phyloP scores from a whole-genome alignment of 2,329 filamentous ascomycete species.

The Nemania diffusa region DNA sequence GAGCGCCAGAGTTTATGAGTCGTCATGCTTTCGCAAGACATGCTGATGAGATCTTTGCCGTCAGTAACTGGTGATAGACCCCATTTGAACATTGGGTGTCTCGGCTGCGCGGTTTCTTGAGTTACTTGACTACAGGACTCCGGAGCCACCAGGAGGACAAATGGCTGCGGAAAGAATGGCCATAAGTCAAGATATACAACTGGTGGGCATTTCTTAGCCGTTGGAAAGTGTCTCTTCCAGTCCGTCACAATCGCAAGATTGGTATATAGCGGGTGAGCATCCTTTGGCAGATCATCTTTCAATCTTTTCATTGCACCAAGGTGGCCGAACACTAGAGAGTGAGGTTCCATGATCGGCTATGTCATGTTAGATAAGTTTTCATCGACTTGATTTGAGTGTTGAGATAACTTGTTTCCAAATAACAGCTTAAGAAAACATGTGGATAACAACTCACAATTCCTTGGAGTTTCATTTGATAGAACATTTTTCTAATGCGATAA shows the following conservation, averaged over 20 bases:
- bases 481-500: too few relatives aligned
- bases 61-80: constrained; percentile 22
- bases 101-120: constrained; percentile 28
- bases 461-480: too few relatives aligned
- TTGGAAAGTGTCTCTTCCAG: constrained; percentile 35
- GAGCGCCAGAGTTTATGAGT: constrained; percentile 30
- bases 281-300: constrained; percentile 9
- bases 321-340: constrained; percentile 26
- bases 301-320: constrained; percentile 15
- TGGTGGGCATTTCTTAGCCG: constrained; percentile 15
- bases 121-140: constrained; percentile 30
- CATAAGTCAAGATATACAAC: constrained; percentile 42
- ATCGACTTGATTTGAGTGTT: too few relatives aligned
- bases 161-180: constrained; percentile 33
- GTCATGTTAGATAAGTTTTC: neutral
- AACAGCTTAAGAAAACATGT: too few relatives aligned
- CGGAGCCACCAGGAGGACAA: constrained; percentile 25
- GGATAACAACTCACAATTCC: too few relatives aligned
- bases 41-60: constrained; percentile 27
- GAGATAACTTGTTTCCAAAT: too few relatives aligned
- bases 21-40: neutral
- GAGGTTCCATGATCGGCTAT: constrained; percentile 25
- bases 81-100: constrained; percentile 30
- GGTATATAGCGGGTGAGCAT: constrained; percentile 12
- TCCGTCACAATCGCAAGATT: neutral